A percentile compares a stretch with the other conserved stretches of the same genome.
phyloP scores from a whole-genome alignment of 1,139 yeast species.

The Blastobotrys persicus region DNA sequence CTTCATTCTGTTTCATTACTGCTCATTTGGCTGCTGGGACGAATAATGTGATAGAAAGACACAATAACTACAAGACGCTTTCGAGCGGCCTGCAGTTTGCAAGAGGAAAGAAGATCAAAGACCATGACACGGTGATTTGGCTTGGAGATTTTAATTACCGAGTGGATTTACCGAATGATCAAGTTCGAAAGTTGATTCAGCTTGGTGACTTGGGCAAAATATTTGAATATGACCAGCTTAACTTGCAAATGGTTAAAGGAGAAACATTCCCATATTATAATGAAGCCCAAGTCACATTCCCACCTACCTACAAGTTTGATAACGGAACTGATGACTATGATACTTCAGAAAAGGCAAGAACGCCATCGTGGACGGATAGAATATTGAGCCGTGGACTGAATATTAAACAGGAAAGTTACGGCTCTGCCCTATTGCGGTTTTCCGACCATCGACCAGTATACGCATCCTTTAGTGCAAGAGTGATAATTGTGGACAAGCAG shows the following conservation, averaged over 20 bases:
- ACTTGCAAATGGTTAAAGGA: conserved; percentile 77
- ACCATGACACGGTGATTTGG: conserved; percentile 89
- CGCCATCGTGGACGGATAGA: conserved; percentile 97
- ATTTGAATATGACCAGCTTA: conserved; percentile 76
- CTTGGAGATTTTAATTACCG: conserved; percentile 95
- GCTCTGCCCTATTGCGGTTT: conserved; percentile 61
- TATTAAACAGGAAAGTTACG: conserved; percentile 64
- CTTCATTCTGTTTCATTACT: conserved; percentile 78
- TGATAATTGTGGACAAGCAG: conserved; percentile 66
- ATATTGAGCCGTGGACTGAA: conserved; percentile 53
- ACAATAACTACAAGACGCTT: conserved; percentile 80
- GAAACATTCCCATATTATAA: conserved; percentile 80
- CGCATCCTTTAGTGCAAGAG: conserved; percentile 67
- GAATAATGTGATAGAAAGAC: conserved; percentile 80
- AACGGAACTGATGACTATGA: conserved; percentile 83
- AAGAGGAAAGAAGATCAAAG: conserved; percentile 63
- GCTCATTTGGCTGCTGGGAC: conserved; percentile 95
- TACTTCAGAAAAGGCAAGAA: conserved; percentile 85
- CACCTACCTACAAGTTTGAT: conserved; percentile 93
- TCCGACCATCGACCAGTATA: conserved; percentile 95
- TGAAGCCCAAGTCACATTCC: conserved; percentile 74
- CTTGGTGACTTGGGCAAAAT: conserved; percentile 49
- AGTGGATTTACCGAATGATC: conserved; percentile 69
- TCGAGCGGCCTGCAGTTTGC: conserved; percentile 75
- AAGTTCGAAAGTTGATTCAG: conserved; percentile 59